Base-by-base conservation (phyloP, 2,329 filamentous ascomycete genomes). In the Fusarium devonianum region DNA sequence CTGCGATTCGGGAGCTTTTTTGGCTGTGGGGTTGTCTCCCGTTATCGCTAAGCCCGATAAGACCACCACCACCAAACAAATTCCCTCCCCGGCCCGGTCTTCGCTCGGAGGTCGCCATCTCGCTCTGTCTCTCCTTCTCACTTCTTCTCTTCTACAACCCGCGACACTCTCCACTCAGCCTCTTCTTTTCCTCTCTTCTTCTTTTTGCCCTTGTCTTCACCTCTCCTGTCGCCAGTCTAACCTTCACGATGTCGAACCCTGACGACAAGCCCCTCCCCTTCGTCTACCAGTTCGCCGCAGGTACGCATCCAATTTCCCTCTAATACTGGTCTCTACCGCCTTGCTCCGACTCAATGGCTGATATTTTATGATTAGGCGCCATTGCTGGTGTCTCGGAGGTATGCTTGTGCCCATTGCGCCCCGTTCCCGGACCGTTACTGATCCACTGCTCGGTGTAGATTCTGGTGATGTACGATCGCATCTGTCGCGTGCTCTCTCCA, bases 321-420 rank as follows among this genome's bases (percentile, higher is more conserved):
- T 35, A 35, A 47, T 35, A 16, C 30, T 46, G 38, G 43, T 35
- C 37, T 17, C 19, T 25, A 10, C 22, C 17, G 22, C 23, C 45
- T 36, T 10, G 13, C 29, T 25, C 12, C 18, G 37, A 36, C 29
- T 39, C 41, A 56, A 61, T 56, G 54, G 58, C 62, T 68, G 53
- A 54, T 29, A 23, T n/a, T 43, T 48, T 21, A 35, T 46, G 32
- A 64, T 26, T 65, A 90, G 87, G 88, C 78, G 94, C 94, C 71
- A 89, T 99, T 71, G 94, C 94, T 70, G 94, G 94, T 81, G 92
- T 99, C 62, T 97, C 93, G 67, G 94, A 99, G 84, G 92, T 92
- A 80, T 75, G 87, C 21, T 25, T 25, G 25, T 29, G 38, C 40
- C 43, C 42, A 35, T 42, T 51, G 3, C 25, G 36, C 21, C 19